phyloP scores from a whole-genome alignment of 352 stramenopile genomes.

The Phytophthora ramorum region DNA sequence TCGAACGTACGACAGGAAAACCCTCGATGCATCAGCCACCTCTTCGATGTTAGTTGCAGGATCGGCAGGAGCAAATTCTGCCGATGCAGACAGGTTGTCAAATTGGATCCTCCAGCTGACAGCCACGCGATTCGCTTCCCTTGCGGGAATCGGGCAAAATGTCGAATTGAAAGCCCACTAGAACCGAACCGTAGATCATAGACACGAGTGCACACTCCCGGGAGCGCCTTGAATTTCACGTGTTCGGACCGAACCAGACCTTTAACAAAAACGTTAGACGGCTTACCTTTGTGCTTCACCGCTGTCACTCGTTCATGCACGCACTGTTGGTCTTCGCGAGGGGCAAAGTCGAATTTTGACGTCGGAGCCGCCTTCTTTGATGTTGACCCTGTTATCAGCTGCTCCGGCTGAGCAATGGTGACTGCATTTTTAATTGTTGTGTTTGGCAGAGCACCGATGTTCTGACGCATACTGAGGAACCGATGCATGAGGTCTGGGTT shows the following conservation, averaged over 20 bases:
- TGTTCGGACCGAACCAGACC: not conserved
- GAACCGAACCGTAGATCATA: not conserved
- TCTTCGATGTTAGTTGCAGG: not conserved
- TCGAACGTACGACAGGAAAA: not conserved
- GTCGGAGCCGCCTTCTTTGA: not conserved
- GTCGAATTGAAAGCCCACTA: not conserved
- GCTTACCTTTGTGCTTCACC: constrained; percentile 1
- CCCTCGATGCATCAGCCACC: not conserved
- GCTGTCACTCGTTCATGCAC: not conserved
- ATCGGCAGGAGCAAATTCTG: not conserved
- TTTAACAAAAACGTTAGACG: not conserved
- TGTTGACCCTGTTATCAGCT: too few species aligned
- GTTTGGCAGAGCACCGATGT: too few species aligned
- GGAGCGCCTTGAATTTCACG: not conserved
- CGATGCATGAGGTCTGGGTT: too few species aligned
- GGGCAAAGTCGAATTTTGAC: not conserved
- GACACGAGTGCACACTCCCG: not conserved
- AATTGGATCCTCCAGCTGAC: not conserved
- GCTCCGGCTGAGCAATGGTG: too few species aligned
- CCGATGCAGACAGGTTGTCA: not conserved
- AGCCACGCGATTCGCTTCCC: not conserved
- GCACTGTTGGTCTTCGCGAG: not conserved
- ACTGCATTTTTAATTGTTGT: too few species aligned
- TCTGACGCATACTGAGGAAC: too few species aligned
- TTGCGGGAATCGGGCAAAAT: not conserved